A percentile compares a stretch with the other conserved stretches of the same genome.
Conservation (phyloP, 176 grass and related monocot species). For the Melocanna baccifera region DNA sequence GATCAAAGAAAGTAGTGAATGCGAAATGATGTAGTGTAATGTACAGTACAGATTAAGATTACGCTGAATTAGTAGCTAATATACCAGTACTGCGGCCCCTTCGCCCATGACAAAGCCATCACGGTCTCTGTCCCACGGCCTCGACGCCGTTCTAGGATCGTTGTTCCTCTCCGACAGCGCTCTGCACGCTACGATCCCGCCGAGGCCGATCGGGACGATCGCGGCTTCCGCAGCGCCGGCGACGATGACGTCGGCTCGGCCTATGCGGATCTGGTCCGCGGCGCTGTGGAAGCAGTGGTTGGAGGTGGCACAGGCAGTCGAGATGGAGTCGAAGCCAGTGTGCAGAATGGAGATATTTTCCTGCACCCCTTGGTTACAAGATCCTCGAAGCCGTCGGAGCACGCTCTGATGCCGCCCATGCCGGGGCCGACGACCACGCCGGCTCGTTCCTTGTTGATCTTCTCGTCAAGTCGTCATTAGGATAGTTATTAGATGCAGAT, state of each 20-base stretch:
- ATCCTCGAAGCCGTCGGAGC: conserved; percentile 6
- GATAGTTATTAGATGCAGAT: no score
- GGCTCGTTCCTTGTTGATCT: conserved; percentile 27
- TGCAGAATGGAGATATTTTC: conserved; percentile 21
- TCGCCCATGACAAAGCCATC: conserved; percentile 49
- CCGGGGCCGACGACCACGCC: conserved; percentile 38
- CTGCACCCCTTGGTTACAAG: conserved; percentile 14
- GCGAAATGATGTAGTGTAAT: no score
- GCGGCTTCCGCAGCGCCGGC: conserved; percentile 36
- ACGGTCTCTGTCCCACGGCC: conserved; percentile 46
- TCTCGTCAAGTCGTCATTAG: no score
- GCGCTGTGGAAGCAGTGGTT: conserved; percentile 38
- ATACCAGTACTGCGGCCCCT: conserved; percentile 36
- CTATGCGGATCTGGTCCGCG: conserved; percentile 39
- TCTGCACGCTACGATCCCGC: conserved; percentile 32
- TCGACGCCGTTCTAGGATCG: conserved; percentile 42
- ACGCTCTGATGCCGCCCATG: conserved; percentile 21
- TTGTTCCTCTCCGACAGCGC: conserved; percentile 41
- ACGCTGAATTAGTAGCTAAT: background rate
- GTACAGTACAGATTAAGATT: background rate
- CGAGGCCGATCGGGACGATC: conserved; percentile 13
- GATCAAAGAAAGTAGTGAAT: no score
- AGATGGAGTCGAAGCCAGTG: no score
- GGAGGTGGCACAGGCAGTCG: conserved; percentile 37
- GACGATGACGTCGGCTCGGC: conserved; percentile 38